Evolutionary conservation across 192 early-diverging fungal species (phyloP).

Genomic region (Coemansia sp.): DNA sequence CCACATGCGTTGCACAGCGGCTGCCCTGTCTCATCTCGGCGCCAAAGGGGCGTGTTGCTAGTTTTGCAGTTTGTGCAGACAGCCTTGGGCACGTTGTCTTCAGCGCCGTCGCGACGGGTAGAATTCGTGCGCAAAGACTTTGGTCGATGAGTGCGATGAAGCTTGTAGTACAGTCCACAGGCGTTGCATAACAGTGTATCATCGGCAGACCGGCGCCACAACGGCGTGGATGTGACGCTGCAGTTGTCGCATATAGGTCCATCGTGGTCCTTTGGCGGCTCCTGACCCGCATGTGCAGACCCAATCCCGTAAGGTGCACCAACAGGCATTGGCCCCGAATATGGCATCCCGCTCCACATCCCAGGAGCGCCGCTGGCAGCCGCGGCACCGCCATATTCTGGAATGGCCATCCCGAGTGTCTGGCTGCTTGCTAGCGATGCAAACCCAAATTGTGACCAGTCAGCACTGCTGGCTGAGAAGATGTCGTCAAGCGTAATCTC

Average conservation of each 20-base stretch:
- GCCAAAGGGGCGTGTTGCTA: constrained; percentile 92
- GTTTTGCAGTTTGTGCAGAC: constrained; percentile 81
- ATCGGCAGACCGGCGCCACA: constrained; percentile 88
- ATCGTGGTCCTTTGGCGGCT: constrained; percentile 35
- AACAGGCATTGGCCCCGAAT: constrained; percentile 32
- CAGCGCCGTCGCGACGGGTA: constrained; percentile 55
- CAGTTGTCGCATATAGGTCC: constrained; percentile 69
- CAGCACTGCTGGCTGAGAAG: constrained; percentile 46
- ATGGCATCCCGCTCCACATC: constrained; percentile 44
- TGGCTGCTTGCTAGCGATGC: constrained; percentile 25
- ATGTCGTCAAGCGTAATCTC: constrained; percentile 57
- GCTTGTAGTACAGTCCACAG: constrained; percentile 93
- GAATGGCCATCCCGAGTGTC: constrained; percentile 39
- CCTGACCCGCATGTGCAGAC: constrained; percentile 14
- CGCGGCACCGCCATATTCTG: constrained; percentile 27
- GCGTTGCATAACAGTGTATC: constrained; percentile 94
- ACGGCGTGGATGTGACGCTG: constrained; percentile 80
- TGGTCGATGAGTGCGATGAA: constrained; percentile 85
- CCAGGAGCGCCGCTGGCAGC: constrained; percentile 7
- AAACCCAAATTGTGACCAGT: constrained; percentile 53
- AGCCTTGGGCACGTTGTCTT: constrained; percentile 43
- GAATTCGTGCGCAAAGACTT: constrained; percentile 78
- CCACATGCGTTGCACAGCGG: constrained; percentile 98
- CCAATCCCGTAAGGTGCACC: constrained; percentile 33
- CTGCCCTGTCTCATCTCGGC: constrained; percentile 83